Conservation (phyloP, 441 rosid genomes). For the Raphanus hybrid region DNA sequence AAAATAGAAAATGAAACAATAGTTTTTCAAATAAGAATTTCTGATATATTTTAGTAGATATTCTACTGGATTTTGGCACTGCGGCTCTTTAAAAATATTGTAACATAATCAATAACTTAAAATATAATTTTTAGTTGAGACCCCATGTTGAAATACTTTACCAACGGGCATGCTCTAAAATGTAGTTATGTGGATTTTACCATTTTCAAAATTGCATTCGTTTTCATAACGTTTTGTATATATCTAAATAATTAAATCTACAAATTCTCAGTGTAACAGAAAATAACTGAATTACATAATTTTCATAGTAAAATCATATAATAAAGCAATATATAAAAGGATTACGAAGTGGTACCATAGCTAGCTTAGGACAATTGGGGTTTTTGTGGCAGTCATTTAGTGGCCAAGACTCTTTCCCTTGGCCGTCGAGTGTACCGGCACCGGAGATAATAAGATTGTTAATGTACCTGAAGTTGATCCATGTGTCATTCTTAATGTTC, state of each 20-base stretch:
- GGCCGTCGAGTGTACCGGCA: too few relatives aligned
- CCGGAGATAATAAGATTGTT: background rate
- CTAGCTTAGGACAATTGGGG: too few relatives aligned
- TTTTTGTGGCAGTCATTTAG: too few relatives aligned
- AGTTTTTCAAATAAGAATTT: background rate
- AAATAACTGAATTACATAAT: background rate
- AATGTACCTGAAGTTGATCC: constrained; percentile 50
- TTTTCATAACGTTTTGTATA: background rate
- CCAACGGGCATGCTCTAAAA: background rate
- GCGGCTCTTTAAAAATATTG: background rate
- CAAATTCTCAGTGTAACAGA: background rate
- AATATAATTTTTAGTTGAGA: background rate
- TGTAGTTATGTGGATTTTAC: background rate
- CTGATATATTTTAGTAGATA: background rate
- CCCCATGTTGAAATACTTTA: background rate
- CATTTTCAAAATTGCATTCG: background rate
- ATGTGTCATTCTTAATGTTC: constrained; percentile 8
- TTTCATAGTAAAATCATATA: background rate
- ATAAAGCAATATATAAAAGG: background rate
- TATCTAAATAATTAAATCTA: background rate
- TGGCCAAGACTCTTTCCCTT: too few relatives aligned
- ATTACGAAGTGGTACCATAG: too few relatives aligned
- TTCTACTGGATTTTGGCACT: background rate
- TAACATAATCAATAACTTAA: background rate
- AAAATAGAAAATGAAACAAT: background rate